Evolutionary conservation across 257 asterid genomes (phyloP), one percentile per base, ranked within the genome.

Genomic region (Primulina huaijiensis): DNA sequence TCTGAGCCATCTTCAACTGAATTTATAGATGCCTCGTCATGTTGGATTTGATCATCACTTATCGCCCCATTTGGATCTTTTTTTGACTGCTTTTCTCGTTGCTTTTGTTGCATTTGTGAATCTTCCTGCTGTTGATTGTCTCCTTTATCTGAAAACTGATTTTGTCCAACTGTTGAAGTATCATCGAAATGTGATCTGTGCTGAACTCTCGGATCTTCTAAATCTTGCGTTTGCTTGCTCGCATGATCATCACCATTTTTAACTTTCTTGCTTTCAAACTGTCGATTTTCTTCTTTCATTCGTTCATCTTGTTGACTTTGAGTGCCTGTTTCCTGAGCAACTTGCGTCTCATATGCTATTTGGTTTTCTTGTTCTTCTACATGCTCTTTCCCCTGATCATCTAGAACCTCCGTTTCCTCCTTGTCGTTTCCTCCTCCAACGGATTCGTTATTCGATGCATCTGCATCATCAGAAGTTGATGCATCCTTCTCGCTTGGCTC

Each of bases 51-150:
- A 71, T 79, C 93, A 7, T 59, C 64, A 60, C 85, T 89, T 30
- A 60, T 84, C 68, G 80, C 84, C 29, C 88, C 95, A 3, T 67
- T 67, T 8, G 87, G 79, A 50, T 80, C 86, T 17, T 78, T 72
- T 57, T 77, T 74, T 6, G 68, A 27, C 19, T 62, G 33, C 29
- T 34, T n/a, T 7, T 71, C 77, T 73, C 71, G 66, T 72, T 50
- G 65, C 56, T 64, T 38, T 60, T 56, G 77, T 65, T 78, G 89
- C 34, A 79, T 55, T 46, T 82, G 93, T 50, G 79, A 87, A 52
- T 86, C 92, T 72, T 83, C 91, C 10, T 75, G 84, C 64, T 79
- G 73, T 65, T 89, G 94, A 73, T 89, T 90, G 20, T 86, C 84
- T 67, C 82, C 88, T 66, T 84, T 87, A 34, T 90, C 90, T 4